Percentiles rank a stretch among this genome's conserved stretches.
Evolutionary conservation across 2,329 filamentous ascomycete species (phyloP).

Genomic region (Epichloe elymi): DNA sequence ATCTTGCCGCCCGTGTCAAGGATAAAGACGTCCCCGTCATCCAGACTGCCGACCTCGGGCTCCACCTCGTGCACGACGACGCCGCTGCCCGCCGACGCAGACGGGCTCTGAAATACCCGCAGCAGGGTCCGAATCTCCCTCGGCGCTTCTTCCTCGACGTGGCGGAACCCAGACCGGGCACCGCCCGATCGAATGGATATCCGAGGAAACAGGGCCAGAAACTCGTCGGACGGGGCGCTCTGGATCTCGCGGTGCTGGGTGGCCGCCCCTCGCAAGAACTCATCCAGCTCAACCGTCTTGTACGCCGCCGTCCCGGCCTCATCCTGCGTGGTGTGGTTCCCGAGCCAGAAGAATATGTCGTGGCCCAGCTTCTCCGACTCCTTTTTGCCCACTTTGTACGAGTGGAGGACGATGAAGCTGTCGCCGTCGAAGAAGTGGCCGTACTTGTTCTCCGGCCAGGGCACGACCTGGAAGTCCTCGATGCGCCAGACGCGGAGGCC

Average conservation of each 20-base stretch:
- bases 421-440: conserved; percentile 55
- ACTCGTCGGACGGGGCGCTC: conserved; percentile 42
- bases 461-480: conserved; percentile 50
- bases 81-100: conserved; percentile 28
- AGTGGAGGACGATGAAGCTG: conserved; percentile 53
- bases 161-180: conserved; percentile 47
- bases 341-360: conserved; percentile 60
- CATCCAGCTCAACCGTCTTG: conserved; percentile 58
- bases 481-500: conserved; percentile 54
- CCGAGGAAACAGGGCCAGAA: conserved; percentile 46
- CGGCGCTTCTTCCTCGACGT: conserved; percentile 36
- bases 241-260: conserved; percentile 55
- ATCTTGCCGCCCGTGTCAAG: conserved; percentile 51
- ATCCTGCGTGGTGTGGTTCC: conserved; percentile 51
- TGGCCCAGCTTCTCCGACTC: conserved; percentile 36
- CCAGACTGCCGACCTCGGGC: conserved; percentile 46
- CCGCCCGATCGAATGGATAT: conserved; percentile 49
- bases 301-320: conserved; percentile 57
- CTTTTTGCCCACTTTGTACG: conserved; percentile 37
- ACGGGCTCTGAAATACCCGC: conserved; percentile 43
- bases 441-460: conserved; percentile 42
- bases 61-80: conserved; percentile 52
- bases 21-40: conserved; percentile 54
- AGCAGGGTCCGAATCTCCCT: conserved; percentile 36
- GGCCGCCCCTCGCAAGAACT: conserved; percentile 45